Evolutionary conservation across 371 early-diverging fungal genomes (phyloP).

Genomic region (Apophysomyces trapeziformis): DNA sequence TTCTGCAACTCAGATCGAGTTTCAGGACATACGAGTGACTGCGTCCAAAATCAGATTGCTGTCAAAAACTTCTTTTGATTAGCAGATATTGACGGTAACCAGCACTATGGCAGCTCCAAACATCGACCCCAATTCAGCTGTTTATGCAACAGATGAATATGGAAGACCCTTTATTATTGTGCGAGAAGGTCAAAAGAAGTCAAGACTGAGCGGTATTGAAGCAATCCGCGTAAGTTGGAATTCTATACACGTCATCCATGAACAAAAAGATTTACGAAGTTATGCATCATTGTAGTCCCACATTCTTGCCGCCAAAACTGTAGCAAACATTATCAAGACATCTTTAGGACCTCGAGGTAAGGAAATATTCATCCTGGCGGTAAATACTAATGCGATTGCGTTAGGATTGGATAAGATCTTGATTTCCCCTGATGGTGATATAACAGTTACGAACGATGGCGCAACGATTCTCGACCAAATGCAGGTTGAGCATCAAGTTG

Average conservation of each 20-base stretch:
- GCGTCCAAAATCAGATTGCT: background rate
- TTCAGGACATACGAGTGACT: too few relatives aligned
- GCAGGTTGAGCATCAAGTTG: slow-evolving; percentile 99
- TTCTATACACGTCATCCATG: background rate
- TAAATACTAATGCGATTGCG: background rate
- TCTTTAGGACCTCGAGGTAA: slow-evolving; percentile 97
- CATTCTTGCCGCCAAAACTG: slow-evolving; percentile 94
- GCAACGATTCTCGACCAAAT: slow-evolving; percentile 98
- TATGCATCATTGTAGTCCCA: slow-evolving; percentile 72
- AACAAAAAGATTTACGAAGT: background rate
- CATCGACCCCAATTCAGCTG: slow-evolving; percentile 54
- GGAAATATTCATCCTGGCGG: background rate
- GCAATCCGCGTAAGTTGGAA: slow-evolving; percentile 83
- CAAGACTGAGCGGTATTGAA: slow-evolving; percentile 85
- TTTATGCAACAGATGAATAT: slow-evolving; percentile 88
- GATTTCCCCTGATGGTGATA: slow-evolving; percentile 97
- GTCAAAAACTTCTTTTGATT: background rate
- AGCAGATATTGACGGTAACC: too few relatives aligned
- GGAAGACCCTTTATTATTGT: slow-evolving; percentile 97
- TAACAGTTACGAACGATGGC: slow-evolving; percentile 99
- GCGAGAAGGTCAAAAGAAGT: slow-evolving; percentile 91
- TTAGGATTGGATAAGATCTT: slow-evolving; percentile 98
- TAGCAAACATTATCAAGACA: slow-evolving; percentile 94
- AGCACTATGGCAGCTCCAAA: slow-evolving; percentile 18
- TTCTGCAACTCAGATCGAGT: too few relatives aligned